Conservation (phyloP, 2,329 filamentous ascomycete genomes). For the Cucurbitaria berberidis region DNA sequence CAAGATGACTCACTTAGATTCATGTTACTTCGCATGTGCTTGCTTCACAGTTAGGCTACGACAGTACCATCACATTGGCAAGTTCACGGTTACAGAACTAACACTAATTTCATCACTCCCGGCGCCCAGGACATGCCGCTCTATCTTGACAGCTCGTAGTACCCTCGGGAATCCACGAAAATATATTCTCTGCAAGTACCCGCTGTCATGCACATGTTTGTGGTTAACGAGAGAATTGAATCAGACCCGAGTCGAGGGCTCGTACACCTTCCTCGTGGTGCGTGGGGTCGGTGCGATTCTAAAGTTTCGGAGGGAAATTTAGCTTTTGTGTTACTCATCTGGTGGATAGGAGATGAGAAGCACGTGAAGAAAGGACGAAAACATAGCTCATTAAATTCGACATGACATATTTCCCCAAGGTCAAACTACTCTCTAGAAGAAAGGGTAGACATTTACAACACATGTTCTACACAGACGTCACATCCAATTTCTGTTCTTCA, state of each 20-base stretch:
- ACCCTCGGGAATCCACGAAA: neutral
- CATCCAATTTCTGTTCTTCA: too few relatives aligned
- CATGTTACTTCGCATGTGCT: neutral
- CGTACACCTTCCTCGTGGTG: neutral
- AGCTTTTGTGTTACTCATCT: too few relatives aligned
- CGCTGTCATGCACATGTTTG: slow-evolving; percentile 12
- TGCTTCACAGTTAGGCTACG: neutral
- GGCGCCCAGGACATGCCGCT: neutral
- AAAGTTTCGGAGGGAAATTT: too few relatives aligned
- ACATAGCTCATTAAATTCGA: too few relatives aligned
- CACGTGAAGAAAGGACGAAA: too few relatives aligned
- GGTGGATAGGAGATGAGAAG: too few relatives aligned
- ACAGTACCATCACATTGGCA: neutral
- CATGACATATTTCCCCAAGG: too few relatives aligned
- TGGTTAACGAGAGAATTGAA: neutral
- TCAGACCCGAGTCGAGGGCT: neutral
- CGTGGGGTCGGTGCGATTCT: neutral
- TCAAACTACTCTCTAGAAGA: too few relatives aligned
- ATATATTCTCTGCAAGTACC: slow-evolving; percentile 5
- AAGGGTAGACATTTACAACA: too few relatives aligned
- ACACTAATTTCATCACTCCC: neutral
- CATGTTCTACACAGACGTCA: too few relatives aligned
- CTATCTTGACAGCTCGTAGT: slow-evolving; percentile 15
- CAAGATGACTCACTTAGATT: neutral
- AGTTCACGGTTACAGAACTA: neutral